phyloP scores from a whole-genome alignment of 805 yeast genomes.

The Clavispora santaluciae region DNA sequence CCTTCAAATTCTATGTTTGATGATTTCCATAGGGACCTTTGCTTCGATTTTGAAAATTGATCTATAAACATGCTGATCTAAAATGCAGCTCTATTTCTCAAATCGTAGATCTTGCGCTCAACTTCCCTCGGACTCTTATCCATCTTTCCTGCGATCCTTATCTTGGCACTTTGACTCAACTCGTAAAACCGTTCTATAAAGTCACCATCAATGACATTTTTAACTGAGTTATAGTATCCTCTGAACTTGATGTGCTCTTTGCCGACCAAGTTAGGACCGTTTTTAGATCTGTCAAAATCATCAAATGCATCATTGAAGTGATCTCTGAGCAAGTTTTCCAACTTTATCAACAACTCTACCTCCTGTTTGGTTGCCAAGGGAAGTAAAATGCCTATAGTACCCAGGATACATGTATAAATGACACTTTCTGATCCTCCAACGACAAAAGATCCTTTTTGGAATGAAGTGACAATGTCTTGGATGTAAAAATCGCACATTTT shows the following conservation, averaged over 20 bases:
- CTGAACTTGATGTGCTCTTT: conserved; percentile 66
- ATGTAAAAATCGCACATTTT: conserved; percentile 54
- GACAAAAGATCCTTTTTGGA: conserved; percentile 50
- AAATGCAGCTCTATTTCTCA: conserved; percentile 42
- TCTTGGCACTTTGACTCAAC: conserved; percentile 29
- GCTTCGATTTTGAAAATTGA: not conserved
- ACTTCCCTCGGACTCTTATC: conserved; percentile 47
- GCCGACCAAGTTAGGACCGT: conserved; percentile 43
- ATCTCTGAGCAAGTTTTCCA: conserved; percentile 46
- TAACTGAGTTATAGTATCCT: conserved; percentile 77
- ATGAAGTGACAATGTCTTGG: conserved; percentile 66
- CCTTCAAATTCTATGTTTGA: not conserved
- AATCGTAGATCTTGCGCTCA: conserved; percentile 47
- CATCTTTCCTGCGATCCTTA: conserved; percentile 35
- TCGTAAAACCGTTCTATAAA: conserved; percentile 55
- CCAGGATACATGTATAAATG: conserved; percentile 73
- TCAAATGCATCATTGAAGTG: conserved; percentile 22
- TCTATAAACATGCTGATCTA: conserved; percentile 3
- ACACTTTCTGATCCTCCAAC: conserved; percentile 64
- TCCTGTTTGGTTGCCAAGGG: conserved; percentile 67
- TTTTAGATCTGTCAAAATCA: conserved; percentile 20
- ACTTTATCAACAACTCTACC: conserved; percentile 47
- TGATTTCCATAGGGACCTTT: not conserved
- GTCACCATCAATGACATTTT: conserved; percentile 84
- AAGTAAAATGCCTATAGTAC: conserved; percentile 68